These are phyloP conservation scores for Tubosaeta sp. DNA, from an alignment of 768 basidiomycete genomes.

Conservation along the genomic window DNA sequence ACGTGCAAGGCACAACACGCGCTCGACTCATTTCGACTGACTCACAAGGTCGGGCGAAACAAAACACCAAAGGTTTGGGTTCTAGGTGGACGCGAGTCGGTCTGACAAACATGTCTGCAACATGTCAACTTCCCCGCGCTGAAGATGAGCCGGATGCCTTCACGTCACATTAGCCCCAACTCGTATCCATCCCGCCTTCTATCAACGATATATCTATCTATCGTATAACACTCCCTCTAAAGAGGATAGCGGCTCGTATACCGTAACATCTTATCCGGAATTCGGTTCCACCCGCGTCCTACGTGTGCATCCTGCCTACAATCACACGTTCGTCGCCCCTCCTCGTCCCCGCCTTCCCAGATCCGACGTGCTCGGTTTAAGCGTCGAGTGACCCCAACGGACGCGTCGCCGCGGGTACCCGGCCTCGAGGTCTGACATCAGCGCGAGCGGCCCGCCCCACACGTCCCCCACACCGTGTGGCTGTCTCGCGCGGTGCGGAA, in stretches of 20 bases:
- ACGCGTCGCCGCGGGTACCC: too few relatives aligned
- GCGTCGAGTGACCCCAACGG: too few relatives aligned
- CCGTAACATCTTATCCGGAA: background rate
- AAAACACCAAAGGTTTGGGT: background rate
- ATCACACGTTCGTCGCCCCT: background rate
- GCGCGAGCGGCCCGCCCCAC: too few relatives aligned
- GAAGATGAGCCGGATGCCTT: background rate
- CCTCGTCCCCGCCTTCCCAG: background rate
- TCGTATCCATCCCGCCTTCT: too few relatives aligned
- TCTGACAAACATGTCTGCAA: background rate
- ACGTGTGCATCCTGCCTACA: background rate
- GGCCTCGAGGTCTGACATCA: too few relatives aligned
- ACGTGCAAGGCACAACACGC: background rate
- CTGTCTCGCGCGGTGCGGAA: too few relatives aligned
- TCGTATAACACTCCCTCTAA: background rate
- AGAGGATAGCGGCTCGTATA: background rate
- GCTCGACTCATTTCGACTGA: background rate
- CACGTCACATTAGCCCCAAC: background rate
- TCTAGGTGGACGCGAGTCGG: background rate
- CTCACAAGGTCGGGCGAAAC: too few relatives aligned
- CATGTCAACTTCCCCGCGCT: background rate
- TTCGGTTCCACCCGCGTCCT: background rate
- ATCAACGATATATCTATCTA: background rate
- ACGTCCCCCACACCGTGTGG: background rate
- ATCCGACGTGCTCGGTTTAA: background rate